Conservation (phyloP, 2,329 filamentous ascomycete species). For the Chalaropsis thielavioides region DNA sequence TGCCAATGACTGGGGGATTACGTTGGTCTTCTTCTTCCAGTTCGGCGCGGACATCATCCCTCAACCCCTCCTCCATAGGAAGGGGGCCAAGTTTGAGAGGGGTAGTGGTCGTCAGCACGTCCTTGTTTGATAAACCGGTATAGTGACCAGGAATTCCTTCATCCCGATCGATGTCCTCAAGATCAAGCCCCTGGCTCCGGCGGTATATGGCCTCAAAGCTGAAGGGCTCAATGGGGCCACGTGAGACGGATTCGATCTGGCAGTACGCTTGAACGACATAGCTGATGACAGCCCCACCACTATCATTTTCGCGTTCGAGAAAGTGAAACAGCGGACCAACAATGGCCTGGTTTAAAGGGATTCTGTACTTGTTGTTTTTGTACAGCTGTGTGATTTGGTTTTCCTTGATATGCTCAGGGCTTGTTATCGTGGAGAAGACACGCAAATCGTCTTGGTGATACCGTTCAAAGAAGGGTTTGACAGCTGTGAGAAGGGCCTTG, state of each 20-base stretch:
- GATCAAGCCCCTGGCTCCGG: conserved; percentile 43
- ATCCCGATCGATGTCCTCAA: conserved; percentile 47
- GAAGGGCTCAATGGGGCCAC: conserved; percentile 49
- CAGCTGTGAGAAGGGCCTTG: conserved; percentile 55
- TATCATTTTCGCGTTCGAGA: conserved; percentile 70
- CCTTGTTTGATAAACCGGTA: conserved; percentile 46
- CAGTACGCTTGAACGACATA: conserved; percentile 53
- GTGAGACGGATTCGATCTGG: conserved; percentile 41
- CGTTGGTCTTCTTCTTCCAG: conserved; percentile 72
- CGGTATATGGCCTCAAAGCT: conserved; percentile 48
- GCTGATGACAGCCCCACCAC: conserved; percentile 65
- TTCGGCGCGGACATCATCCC: conserved; percentile 74
- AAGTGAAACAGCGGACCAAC: conserved; percentile 75
- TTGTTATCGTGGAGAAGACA: conserved; percentile 54
- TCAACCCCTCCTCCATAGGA: conserved; percentile 68
- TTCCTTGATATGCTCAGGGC: conserved; percentile 63
- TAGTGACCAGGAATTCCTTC: conserved; percentile 51
- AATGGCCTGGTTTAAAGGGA: conserved; percentile 76
- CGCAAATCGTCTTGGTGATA: conserved; percentile 71
- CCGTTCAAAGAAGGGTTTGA: conserved; percentile 55
- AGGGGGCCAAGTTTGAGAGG: conserved; percentile 64
- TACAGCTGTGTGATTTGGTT: conserved; percentile 72
- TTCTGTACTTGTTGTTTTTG: conserved; percentile 69
- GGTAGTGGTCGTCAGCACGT: conserved; percentile 41
- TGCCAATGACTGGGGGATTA: conserved; percentile 55